phyloP scores from a whole-genome alignment of 257 asterid genomes.

The Coffea canephora region DNA sequence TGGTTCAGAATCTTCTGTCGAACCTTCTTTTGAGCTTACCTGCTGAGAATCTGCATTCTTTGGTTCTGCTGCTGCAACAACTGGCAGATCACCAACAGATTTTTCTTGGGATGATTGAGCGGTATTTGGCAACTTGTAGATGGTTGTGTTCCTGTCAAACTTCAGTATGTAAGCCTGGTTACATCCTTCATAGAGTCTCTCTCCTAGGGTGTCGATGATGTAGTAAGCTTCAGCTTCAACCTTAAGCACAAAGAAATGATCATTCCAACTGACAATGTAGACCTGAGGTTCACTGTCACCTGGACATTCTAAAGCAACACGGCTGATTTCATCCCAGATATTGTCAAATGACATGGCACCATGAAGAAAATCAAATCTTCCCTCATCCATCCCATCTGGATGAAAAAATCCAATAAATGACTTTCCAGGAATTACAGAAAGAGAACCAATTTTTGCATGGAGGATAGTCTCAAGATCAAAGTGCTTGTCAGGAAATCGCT shows the following conservation, averaged over 20 bases:
- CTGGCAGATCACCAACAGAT: slow-evolving; percentile 27
- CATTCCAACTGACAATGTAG: slow-evolving; percentile 92
- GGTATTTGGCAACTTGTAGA: slow-evolving; percentile 44
- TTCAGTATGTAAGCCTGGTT: slow-evolving; percentile 83
- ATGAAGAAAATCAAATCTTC: slow-evolving; percentile 68
- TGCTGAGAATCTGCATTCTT: slow-evolving; percentile 24
- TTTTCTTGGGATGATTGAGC: slow-evolving; percentile 46
- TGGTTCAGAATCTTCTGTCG: slow-evolving; percentile 33
- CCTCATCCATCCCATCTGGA: slow-evolving; percentile 69
- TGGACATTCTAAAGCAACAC: slow-evolving; percentile 25
- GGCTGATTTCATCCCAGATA: slow-evolving; percentile 85
- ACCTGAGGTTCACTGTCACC: slow-evolving; percentile 45
- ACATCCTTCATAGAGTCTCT: slow-evolving; percentile 90
- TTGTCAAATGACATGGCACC: slow-evolving; percentile 94
- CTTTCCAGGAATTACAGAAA: slow-evolving; percentile 61
- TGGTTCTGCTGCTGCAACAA: slow-evolving; percentile 25
- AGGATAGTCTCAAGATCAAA: slow-evolving; percentile 90
- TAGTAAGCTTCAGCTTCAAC: slow-evolving; percentile 74
- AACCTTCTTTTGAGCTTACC: slow-evolving; percentile 22
- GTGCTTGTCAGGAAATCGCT: slow-evolving; percentile 84
- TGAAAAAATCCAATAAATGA: slow-evolving; percentile 89
- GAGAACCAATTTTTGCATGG: slow-evolving; percentile 63
- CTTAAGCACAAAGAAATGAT: slow-evolving; percentile 87
- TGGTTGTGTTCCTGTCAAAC: slow-evolving; percentile 57
- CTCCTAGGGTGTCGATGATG: slow-evolving; percentile 89